Conservation (phyloP, 495 filamentous ascomycete species). For the Aspergillus hancockii region DNA sequence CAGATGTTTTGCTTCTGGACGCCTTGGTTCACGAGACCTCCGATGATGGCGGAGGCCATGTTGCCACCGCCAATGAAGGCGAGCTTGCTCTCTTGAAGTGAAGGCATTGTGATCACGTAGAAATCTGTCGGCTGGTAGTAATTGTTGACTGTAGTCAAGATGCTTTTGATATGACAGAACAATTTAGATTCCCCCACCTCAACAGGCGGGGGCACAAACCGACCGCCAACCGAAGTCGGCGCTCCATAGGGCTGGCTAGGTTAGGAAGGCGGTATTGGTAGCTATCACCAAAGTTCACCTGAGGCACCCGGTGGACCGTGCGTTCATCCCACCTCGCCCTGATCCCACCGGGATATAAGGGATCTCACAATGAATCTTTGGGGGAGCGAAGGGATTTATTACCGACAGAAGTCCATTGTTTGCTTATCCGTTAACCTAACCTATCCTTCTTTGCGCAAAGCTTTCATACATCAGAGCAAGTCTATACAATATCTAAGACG, state of each 20-base stretch:
- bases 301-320: too few relatives aligned
- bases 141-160: neutral
- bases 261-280: neutral
- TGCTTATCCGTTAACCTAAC: too few relatives aligned
- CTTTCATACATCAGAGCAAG: too few relatives aligned
- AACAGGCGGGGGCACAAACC: neutral
- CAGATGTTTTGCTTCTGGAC: slow-evolving; percentile 43
- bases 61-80: slow-evolving; percentile 49
- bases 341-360: too few relatives aligned
- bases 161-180: neutral
- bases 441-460: too few relatives aligned
- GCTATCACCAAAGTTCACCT: too few relatives aligned
- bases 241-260: neutral
- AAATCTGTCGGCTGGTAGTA: neutral
- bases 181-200: neutral
- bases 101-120: slow-evolving; percentile 23
- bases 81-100: slow-evolving; percentile 41
- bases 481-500: too few relatives aligned
- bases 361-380: too few relatives aligned
- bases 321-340: too few relatives aligned
- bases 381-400: too few relatives aligned
- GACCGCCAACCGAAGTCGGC: neutral
- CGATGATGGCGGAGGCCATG: slow-evolving; percentile 48
- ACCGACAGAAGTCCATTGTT: too few relatives aligned
- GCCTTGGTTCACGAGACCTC: slow-evolving; percentile 37